Percentiles rank a stretch among this genome's conserved stretches.
Evolutionary conservation across 805 yeast species (phyloP).

Genomic region (Monosporozyma servazzii): DNA sequence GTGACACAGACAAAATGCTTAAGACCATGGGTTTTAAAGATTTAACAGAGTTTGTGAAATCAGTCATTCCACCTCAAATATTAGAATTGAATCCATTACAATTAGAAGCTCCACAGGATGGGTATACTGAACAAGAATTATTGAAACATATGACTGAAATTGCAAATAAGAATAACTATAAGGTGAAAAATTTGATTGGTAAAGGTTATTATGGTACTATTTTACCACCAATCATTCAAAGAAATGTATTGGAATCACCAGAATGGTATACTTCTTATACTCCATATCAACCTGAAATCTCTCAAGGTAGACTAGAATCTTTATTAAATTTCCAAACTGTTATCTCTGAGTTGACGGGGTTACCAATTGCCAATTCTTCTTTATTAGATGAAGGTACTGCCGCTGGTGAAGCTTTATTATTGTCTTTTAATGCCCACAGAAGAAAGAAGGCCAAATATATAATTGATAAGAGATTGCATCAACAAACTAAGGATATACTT

Average conservation of each 20-base stretch:
- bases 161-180: conserved; percentile 61
- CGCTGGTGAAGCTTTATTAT: conserved; percentile 92
- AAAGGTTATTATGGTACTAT: conserved; percentile 90
- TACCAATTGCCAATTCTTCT: conserved; percentile 92
- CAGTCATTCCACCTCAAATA: conserved; percentile 72
- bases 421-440: conserved; percentile 58
- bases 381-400: conserved; percentile 94
- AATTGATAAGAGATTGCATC: conserved; percentile 69
- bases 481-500: conserved; percentile 78
- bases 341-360: conserved; percentile 80
- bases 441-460: conserved; percentile 62
- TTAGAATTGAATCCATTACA: conserved; percentile 57
- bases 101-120: conserved; percentile 54
- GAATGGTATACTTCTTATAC: conserved; percentile 99
- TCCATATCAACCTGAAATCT: conserved; percentile 96
- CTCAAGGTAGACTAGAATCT: conserved; percentile 92
- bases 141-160: conserved; percentile 53
- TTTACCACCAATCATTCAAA: conserved; percentile 84
- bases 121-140: conserved; percentile 78
- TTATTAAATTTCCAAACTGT: conserved; percentile 90
- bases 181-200: conserved; percentile 74
- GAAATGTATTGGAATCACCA: conserved; percentile 86
- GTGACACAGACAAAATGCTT: conserved; percentile 59
- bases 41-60: conserved; percentile 57
- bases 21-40: conserved; percentile 52